Evolutionary conservation across 1,139 yeast genomes (phyloP).

Genomic region (Saccharomycopsis crataegensis): DNA sequence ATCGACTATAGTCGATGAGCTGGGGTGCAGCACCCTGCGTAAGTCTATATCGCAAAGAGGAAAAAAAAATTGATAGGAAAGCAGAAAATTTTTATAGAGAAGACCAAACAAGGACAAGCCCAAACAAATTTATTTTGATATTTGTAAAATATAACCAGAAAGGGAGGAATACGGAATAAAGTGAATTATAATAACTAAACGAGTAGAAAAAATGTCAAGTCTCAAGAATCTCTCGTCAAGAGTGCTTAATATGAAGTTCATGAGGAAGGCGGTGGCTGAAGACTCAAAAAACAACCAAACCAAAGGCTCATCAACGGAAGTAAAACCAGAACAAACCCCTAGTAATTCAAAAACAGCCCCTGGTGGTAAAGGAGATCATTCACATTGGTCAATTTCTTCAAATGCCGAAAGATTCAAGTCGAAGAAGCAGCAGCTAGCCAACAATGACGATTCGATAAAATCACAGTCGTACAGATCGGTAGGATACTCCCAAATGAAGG

Average conservation of each 20-base stretch:
- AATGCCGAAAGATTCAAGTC: constrained; percentile 1
- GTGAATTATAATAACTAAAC: not conserved
- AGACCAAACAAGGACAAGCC: too few species aligned
- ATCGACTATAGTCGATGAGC: too few species aligned
- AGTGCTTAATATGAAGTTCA: constrained; percentile 20
- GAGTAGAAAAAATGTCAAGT: constrained; percentile 4
- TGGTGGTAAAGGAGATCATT: not conserved
- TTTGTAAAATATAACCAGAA: too few species aligned
- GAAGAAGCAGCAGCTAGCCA: not conserved
- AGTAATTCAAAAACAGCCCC: not conserved
- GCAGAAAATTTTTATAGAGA: too few species aligned
- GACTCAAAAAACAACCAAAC: constrained; percentile 2
- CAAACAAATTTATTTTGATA: too few species aligned
- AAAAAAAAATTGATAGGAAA: too few species aligned
- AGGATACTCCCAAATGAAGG: constrained; percentile 63
- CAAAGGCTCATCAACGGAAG: not conserved
- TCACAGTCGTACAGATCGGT: constrained; percentile 26
- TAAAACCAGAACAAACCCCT: constrained; percentile 1
- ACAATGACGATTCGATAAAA: not conserved
- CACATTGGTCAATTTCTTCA: not conserved
- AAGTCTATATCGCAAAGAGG: too few species aligned
- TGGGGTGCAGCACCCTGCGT: too few species aligned
- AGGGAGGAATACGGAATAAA: not conserved
- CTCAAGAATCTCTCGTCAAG: constrained; percentile 13
- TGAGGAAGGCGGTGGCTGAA: constrained; percentile 16